These are phyloP conservation scores for Penicillium sp. DNA, from an alignment of 2,329 filamentous ascomycete genomes.

Conservation along the genomic window DNA sequence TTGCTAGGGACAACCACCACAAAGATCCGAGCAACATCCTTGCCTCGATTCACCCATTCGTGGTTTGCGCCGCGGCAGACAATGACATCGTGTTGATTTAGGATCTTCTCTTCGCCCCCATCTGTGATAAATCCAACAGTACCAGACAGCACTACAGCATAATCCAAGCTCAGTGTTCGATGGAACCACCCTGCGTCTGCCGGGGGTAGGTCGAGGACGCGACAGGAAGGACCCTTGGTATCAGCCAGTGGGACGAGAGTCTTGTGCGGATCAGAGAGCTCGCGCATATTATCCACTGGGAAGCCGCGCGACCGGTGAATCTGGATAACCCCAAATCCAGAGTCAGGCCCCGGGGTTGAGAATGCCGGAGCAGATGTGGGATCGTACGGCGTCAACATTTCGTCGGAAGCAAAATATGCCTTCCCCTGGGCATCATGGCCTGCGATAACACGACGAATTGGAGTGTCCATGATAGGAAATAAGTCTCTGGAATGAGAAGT, in stretches of 20 bases:
- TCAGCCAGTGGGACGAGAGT: conserved; percentile 25
- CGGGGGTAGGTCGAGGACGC: conserved; percentile 21
- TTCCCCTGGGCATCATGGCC: conserved; percentile 26
- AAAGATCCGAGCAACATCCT: conserved; percentile 40
- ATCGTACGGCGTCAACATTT: conserved; percentile 27
- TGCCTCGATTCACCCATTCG: conserved; percentile 44
- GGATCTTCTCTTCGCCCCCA: conserved; percentile 27
- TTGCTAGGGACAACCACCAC: conserved; percentile 44
- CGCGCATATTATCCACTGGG: conserved; percentile 25
- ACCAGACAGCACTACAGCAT: conserved; percentile 29
- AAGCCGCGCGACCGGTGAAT: conserved; percentile 29
- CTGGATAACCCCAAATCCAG: conserved; percentile 27
- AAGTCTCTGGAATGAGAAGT: too few species aligned
- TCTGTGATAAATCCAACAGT: conserved; percentile 28
- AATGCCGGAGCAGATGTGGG: conserved; percentile 23
- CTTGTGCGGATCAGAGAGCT: conserved; percentile 20
- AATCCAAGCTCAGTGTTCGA: conserved; percentile 33
- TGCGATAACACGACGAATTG: conserved; percentile 23
- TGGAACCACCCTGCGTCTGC: conserved; percentile 24
- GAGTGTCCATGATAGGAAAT: conserved; percentile 8
- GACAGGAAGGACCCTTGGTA: conserved; percentile 23
- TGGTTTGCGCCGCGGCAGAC: conserved; percentile 45
- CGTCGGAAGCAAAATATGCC: conserved; percentile 27
- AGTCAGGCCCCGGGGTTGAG: conserved; percentile 14
- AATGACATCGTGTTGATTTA: conserved; percentile 30